Evolutionary conservation across 495 filamentous ascomycete genomes (phyloP), one percentile per base, ranked within the genome.

Genomic region (Staphylotrichum tortipilum): DNA sequence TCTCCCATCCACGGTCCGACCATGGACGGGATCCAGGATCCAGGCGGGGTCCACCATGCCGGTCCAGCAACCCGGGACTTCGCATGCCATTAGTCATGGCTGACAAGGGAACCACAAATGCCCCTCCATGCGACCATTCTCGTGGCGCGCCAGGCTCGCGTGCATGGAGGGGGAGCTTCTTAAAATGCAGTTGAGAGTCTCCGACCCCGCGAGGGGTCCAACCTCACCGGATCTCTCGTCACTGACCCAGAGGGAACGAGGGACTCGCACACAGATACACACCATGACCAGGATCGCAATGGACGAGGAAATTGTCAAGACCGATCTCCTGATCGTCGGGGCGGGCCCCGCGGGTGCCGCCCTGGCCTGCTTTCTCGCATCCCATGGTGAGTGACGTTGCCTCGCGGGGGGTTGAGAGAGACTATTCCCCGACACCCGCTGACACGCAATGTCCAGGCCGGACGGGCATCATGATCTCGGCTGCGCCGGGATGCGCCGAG

Each of bases 301-400:
- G 19, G 30, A 50, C 23, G 45, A 54, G 1, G 55, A 49, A 9
- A 28, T 60, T 23, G 60, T 81, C 45, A 57, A 75, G 26, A 77
- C 70, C 5, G 68, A 75, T 49, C 64, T 73, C 34, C 59, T 81
- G 9, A 74, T 81, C 18, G 63, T 78, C 9, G 78, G 78, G 17
- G 66, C 76, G 30, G 78, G 78, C 0, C 78, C 78, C 7, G 77
- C 78, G 0, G 78, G 78, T 2, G 77, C 75, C 14, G 54, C 69
- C 0, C 54, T 81, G 30, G 78, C 77, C 26, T 76, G 74, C 48
- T 80, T 81, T 41, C 71, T 81, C 4, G 68, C 69, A 10, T 60
- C 64, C 21, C 66, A 81, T 67, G 74, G 74, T 69, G 57, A 15
- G 57, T 18, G 2, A 0, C 37, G n/a, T 14, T 2, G 19, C 3